Evolutionary conservation across 352 stramenopile genomes (phyloP).

Genomic region (Thraustochytrium sp.): DNA sequence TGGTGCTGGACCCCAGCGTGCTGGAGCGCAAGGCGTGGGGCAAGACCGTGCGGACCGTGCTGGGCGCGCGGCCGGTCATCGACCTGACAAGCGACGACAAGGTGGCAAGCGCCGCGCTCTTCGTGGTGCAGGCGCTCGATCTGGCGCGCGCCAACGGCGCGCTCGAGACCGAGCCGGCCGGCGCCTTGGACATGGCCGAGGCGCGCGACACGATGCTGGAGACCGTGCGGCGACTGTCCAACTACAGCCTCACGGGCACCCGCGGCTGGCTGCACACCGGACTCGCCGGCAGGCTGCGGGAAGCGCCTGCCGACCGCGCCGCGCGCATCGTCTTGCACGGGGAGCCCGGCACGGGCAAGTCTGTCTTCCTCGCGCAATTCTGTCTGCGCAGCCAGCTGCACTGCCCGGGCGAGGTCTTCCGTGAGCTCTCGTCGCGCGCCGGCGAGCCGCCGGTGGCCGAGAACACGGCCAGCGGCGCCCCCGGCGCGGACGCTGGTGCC

Average conservation of each 20-base stretch:
- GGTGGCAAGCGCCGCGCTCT: neutral
- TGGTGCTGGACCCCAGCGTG: neutral
- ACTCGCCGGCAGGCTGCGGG: neutral
- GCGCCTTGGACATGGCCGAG: neutral
- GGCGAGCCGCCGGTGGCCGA: too few species aligned
- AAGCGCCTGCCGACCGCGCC: neutral
- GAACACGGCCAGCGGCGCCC: too few species aligned
- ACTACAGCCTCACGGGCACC: neutral
- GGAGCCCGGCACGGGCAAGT: neutral
- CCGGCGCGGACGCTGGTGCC: too few species aligned
- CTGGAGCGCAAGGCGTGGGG: neutral
- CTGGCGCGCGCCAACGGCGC: neutral
- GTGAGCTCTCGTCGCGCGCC: neutral
- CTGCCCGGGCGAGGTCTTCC: neutral
- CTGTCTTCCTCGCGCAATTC: constrained; percentile 1
- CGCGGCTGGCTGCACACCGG: neutral
- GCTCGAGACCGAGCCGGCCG: neutral
- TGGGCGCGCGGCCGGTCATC: neutral
- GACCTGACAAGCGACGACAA: neutral
- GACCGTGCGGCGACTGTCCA: neutral
- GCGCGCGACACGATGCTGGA: neutral
- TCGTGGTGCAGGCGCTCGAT: neutral
- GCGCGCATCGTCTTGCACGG: neutral
- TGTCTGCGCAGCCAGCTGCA: neutral
- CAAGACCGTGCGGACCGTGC: neutral